A percentile compares a stretch with the other conserved stretches of the same genome.
Evolutionary conservation across 345 rosid species (phyloP).

Genomic region (Mercurialis annua): DNA sequence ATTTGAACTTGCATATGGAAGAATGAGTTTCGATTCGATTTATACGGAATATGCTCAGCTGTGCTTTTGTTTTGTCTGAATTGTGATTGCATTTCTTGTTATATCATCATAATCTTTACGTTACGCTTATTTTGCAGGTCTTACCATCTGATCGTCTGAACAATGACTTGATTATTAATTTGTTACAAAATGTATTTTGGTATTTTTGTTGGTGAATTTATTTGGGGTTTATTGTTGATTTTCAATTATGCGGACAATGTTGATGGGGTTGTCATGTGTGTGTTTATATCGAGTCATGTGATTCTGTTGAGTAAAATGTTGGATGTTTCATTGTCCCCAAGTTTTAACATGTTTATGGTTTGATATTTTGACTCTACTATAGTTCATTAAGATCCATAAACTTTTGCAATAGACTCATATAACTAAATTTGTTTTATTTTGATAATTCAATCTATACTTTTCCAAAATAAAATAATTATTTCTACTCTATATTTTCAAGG

Average conservation of each 20-base stretch:
- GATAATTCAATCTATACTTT: too few relatives aligned
- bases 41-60: too few relatives aligned
- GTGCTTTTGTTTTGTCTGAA: too few relatives aligned
- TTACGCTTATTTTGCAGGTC: conserved; percentile 1
- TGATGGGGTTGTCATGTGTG: background rate
- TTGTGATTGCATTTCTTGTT: too few relatives aligned
- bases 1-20: too few relatives aligned
- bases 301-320: conserved; percentile 12
- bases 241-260: background rate
- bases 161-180: conserved; percentile 1
- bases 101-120: too few relatives aligned
- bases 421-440: too few relatives aligned
- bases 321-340: conserved; percentile 8
- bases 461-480: too few relatives aligned
- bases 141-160: conserved; percentile 1
- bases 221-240: background rate
- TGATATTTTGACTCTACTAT: background rate
- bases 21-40: too few relatives aligned
- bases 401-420: too few relatives aligned
- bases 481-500: too few relatives aligned
- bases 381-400: too few relatives aligned
- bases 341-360: background rate
- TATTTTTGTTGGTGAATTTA: background rate
- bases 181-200: background rate
- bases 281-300: background rate